phyloP scores from a whole-genome alignment of 805 yeast species.

The Wilhelminamyces savonicus region DNA sequence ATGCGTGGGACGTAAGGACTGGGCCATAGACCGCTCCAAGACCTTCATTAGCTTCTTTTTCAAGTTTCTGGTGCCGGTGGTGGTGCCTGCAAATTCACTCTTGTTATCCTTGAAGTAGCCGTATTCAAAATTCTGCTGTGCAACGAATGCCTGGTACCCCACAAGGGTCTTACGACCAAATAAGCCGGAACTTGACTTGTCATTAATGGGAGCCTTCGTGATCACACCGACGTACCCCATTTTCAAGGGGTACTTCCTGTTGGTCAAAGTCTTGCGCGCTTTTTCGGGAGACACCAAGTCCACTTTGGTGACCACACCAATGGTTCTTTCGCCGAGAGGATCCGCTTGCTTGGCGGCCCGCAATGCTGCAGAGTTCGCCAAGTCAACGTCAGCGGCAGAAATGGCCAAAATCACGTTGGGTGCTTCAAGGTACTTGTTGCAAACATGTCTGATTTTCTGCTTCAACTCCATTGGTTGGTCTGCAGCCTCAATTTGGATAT shows the following conservation, averaged over 20 bases:
- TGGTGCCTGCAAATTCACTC: constrained; percentile 53
- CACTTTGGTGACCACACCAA: constrained; percentile 92
- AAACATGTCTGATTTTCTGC: constrained; percentile 67
- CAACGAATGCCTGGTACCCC: constrained; percentile 57
- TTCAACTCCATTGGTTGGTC: constrained; percentile 90
- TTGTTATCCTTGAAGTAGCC: constrained; percentile 60
- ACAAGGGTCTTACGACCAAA: constrained; percentile 41
- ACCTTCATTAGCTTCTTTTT: constrained; percentile 80
- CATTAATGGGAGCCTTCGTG: constrained; percentile 60
- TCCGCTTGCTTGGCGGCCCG: constrained; percentile 86
- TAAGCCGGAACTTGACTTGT: constrained; percentile 20
- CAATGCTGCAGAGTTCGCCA: constrained; percentile 92
- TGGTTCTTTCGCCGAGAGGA: constrained; percentile 91
- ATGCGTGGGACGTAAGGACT: constrained; percentile 82
- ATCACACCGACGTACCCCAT: constrained; percentile 99
- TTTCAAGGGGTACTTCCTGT: constrained; percentile 79
- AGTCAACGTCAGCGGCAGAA: constrained; percentile 95
- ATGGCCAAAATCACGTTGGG: constrained; percentile 96
- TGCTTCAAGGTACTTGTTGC: constrained; percentile 78
- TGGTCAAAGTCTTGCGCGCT: constrained; percentile 64
- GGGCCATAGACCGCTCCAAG: constrained; percentile 86
- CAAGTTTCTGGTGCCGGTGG: constrained; percentile 68
- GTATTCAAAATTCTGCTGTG: constrained; percentile 55
- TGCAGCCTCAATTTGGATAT: constrained; percentile 93
- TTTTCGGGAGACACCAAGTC: constrained; percentile 77